Conservation (phyloP, 148 eudicot genomes). For the Simmondsia chinensis region DNA sequence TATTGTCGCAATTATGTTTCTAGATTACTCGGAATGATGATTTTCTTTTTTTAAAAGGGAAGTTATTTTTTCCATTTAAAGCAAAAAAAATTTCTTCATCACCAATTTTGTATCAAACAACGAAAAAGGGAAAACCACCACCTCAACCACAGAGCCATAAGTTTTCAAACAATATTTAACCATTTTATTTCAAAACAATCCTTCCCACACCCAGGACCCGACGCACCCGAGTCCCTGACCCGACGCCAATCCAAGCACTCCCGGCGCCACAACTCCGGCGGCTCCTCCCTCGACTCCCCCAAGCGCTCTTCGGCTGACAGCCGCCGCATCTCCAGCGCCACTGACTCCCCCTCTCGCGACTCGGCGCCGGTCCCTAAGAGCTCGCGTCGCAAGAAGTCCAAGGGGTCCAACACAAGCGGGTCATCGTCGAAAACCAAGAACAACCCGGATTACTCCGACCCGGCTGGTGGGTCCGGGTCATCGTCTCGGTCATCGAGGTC, state of each 20-base stretch:
- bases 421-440: conserved; percentile 11
- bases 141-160: too few species aligned
- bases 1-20: too few species aligned
- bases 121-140: too few species aligned
- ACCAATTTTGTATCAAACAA: too few species aligned
- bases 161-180: too few species aligned
- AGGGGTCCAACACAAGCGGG: conserved; percentile 10
- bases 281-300: conserved; percentile 11
- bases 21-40: too few species aligned
- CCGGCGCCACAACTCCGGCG: not conserved
- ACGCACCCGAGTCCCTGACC: too few species aligned
- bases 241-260: not conserved
- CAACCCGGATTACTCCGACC: not conserved
- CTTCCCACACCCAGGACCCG: too few species aligned
- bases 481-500: not conserved
- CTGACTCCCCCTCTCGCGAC: conserved; percentile 17
- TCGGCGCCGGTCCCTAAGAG: conserved; percentile 8
- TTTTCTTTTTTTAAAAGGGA: too few species aligned
- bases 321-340: conserved; percentile 4
- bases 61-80: too few species aligned
- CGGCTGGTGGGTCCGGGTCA: not conserved
- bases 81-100: too few species aligned
- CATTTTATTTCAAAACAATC: not conserved
- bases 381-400: conserved; percentile 31
- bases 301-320: conserved; percentile 11